phyloP scores from a whole-genome alignment of 73 alveolate species.

The Tetrahymena borealis region DNA sequence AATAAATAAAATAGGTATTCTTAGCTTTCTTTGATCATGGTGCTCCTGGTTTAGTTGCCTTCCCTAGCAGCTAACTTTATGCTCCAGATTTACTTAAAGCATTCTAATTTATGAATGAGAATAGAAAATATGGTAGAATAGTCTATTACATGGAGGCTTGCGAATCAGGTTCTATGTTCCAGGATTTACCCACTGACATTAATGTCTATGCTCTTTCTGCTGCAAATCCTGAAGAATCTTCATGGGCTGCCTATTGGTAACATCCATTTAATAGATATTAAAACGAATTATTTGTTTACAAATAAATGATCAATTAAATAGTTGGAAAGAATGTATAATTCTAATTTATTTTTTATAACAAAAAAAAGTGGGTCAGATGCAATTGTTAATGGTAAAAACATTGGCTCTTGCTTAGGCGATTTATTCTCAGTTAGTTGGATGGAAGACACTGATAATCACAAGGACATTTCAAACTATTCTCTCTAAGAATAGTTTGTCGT shows the following conservation, averaged over 20 bases:
- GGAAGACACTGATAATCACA: conserved; percentile 88
- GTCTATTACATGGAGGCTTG: conserved; percentile 96
- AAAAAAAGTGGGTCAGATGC: conserved; percentile 50
- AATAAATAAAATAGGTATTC: not conserved
- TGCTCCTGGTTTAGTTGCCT: conserved; percentile 78
- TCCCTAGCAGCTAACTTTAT: conserved; percentile 72
- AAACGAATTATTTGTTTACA: too few relatives aligned
- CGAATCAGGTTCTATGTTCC: conserved; percentile 96
- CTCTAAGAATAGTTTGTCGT: conserved; percentile 67
- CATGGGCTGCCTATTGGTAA: conserved; percentile 95
- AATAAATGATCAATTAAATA: too few relatives aligned
- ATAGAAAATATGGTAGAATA: conserved; percentile 76
- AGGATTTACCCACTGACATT: conserved; percentile 10
- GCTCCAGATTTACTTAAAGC: conserved; percentile 70
- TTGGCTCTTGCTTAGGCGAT: conserved; percentile 98
- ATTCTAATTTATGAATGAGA: conserved; percentile 72
- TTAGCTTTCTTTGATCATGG: conserved; percentile 94
- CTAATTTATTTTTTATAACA: too few relatives aligned
- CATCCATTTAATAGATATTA: too few relatives aligned
- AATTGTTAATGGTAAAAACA: conserved; percentile 73
- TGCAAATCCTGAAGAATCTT: conserved; percentile 87
- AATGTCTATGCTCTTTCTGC: conserved; percentile 92
- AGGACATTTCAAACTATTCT: conserved; percentile 45
- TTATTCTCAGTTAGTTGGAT: conserved; percentile 94
- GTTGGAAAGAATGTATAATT: too few relatives aligned